Evolutionary conservation across 805 yeast species (phyloP).

Genomic region (Ogataea dorogensis): DNA sequence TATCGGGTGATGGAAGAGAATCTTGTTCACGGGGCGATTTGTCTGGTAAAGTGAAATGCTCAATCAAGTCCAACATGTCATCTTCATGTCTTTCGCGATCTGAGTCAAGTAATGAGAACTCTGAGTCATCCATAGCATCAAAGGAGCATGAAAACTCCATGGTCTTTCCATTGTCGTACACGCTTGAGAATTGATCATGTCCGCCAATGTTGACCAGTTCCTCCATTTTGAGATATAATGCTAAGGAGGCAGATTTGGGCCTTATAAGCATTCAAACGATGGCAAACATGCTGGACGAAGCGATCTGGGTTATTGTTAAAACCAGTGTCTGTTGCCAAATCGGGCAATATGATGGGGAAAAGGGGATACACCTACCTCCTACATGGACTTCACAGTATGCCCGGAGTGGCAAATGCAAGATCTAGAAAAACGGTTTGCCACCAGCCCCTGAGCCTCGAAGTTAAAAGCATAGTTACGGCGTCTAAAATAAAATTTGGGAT

Average conservation of each 20-base stretch:
- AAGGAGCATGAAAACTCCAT: conserved; percentile 11
- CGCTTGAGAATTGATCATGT: conserved; percentile 5
- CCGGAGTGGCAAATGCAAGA: conserved; percentile 7
- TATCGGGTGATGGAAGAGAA: conserved; percentile 12
- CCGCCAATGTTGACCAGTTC: conserved; percentile 7
- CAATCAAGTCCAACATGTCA: conserved; percentile 11
- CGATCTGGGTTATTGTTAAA: neutral
- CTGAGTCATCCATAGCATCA: conserved; percentile 3
- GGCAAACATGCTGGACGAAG: conserved; percentile 2
- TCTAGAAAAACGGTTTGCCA: conserved; percentile 2
- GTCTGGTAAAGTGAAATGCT: conserved; percentile 9
- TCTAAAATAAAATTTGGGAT: conserved; percentile 3
- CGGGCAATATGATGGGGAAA: conserved; percentile 7
- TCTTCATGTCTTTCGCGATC: conserved; percentile 3
- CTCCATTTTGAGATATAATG: conserved; percentile 3
- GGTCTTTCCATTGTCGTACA: conserved; percentile 1
- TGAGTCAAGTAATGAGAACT: neutral
- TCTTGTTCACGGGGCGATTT: conserved; percentile 10
- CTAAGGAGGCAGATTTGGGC: neutral
- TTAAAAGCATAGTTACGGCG: conserved; percentile 1
- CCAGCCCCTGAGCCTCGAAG: conserved; percentile 4
- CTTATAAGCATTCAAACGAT: conserved; percentile 1
- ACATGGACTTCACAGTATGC: neutral
- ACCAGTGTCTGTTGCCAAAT: conserved; percentile 6
- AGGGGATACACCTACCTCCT: conserved; percentile 1